Evolutionary conservation across 495 filamentous ascomycete species (phyloP).

Genomic region (Haplographium delicatum): DNA sequence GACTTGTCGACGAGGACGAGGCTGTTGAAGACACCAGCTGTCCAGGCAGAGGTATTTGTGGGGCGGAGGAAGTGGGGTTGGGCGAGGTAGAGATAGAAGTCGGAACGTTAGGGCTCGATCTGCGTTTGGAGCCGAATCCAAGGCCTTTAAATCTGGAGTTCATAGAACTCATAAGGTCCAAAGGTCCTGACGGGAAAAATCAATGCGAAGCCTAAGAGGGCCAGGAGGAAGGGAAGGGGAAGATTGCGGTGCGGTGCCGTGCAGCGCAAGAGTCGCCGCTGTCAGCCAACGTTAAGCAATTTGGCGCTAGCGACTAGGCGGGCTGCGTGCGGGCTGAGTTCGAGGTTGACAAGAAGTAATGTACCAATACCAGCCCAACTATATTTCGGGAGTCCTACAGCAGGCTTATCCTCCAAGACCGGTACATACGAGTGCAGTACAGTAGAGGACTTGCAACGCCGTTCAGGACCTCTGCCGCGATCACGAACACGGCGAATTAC

Average conservation of each 20-base stretch:
- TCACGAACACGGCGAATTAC: no score
- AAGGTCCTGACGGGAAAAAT: conserved; percentile 19
- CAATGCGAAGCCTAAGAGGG: conserved; percentile 12
- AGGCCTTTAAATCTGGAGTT: conserved; percentile 57
- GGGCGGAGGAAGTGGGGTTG: conserved; percentile 32
- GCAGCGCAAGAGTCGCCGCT: background rate
- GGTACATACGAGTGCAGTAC: no score
- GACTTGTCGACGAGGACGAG: conserved; percentile 43
- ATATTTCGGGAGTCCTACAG: no score
- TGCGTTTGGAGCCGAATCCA: conserved; percentile 35
- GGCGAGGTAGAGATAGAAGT: conserved; percentile 7
- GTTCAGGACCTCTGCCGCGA: no score
- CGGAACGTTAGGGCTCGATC: conserved; percentile 22
- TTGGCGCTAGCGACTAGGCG: background rate
- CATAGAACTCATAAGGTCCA: conserved; percentile 54
- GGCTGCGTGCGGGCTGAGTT: background rate
- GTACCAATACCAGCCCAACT: no score
- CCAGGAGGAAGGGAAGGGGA: conserved; percentile 1
- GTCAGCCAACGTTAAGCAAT: background rate
- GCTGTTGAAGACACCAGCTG: conserved; percentile 15
- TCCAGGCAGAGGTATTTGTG: conserved; percentile 36
- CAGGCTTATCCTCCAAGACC: no score
- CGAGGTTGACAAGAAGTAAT: background rate
- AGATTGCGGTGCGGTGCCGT: background rate
- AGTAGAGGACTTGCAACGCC: no score